Evolutionary conservation across 2,329 filamentous ascomycete genomes (phyloP), one percentile per base, ranked within the genome.

Genomic region (Aspergillus tanneri): DNA sequence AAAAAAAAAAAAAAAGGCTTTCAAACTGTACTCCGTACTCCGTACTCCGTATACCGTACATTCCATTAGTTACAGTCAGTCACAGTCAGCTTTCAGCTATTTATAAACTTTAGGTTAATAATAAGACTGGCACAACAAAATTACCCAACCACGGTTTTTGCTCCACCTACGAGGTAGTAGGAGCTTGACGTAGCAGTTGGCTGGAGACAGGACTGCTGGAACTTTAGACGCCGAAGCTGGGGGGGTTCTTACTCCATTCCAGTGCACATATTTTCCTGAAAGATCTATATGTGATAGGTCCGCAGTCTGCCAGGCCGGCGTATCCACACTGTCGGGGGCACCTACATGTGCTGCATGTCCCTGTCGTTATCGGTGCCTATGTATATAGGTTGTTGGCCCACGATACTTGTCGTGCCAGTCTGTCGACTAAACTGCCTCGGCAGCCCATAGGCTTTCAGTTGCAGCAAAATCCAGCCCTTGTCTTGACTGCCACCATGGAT

Each of bases 261-360:
- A 19, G 34, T 38, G 18, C 25, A 12, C 39, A 37, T 23, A 43
- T 40, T 27, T 27, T 44, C 23, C 14, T 39, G 19, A 30, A 42
- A 10, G 41, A 38, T 40, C 39, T 32, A 35, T 35, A 21, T 40
- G 19, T 24, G 10, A 36, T 43, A 44, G 37, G 27, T n/a, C 30
- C 30, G 30, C 30, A 34, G 30, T 34, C 30, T 34, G 30, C 19
- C 30, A 19, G 30, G 30, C 16, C 30, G 30, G 38, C 8, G n/a
- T 32, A 43, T 41, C 37, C 24, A 50, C 39, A 38, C 44, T 37
- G 23, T 28, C 28, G 39, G 39, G 23, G 27, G 14, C 27, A 40
- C 35, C 22, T 40, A 45, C 51, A 48, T 46, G 35, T 41, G 47
- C 32, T 37, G 43, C 43, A 30, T 16, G 34, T 46, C 39, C 30